Base-by-base conservation (phyloP, 1,284 basidiomycete species). In the Prillingera fragicola region DNA sequence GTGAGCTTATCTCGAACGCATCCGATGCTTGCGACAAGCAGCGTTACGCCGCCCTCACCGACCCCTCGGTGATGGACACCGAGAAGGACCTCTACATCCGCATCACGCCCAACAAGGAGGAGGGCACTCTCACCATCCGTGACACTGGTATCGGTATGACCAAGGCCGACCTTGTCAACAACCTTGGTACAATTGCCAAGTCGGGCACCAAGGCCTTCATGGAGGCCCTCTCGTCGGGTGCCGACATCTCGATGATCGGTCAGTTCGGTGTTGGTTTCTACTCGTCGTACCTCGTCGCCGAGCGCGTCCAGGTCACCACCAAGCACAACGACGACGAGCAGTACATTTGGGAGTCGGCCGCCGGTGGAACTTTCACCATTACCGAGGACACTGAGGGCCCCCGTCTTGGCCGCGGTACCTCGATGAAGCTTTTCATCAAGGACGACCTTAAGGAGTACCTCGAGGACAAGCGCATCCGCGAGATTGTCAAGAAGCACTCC, bases 301-400 rank as follows among this genome's bases (percentile, higher is more conserved):
- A 98, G 75, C 85, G 85, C 59, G 95, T 98, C 9, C 90, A 96
- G 76, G 87, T 98, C 69, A 87, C 96, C 76, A 94, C 94, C 63
- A 98, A 98, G 79, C 89, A 99, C 83, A 98, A 98, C 71, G 95
- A 99, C 67, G 94, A 98, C 73, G 95, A 98, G 77, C 94, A 99
- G 77, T 97, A 98, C 80, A 92, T 97, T 74, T 98, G 95, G 95
- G 94, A 97, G 80, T 97, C 94, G 17, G 86, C 95, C 55, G 94
- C 29, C 7, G 95, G 94, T 70, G 95, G 95, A 53, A 98, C 95
- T 45, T 99, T 98, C 80, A 98, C 94, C 71, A 96, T 99, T 76
- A 95, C 91, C 49, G 85, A 78, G 54, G 95, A 98, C 75, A 87
- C 82, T 50, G 74, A 83, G 69, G 92, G 92, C 77, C 83, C 86